Base-by-base conservation (phyloP, 768 basidiomycete species). In the Tylopilus felleus region DNA sequence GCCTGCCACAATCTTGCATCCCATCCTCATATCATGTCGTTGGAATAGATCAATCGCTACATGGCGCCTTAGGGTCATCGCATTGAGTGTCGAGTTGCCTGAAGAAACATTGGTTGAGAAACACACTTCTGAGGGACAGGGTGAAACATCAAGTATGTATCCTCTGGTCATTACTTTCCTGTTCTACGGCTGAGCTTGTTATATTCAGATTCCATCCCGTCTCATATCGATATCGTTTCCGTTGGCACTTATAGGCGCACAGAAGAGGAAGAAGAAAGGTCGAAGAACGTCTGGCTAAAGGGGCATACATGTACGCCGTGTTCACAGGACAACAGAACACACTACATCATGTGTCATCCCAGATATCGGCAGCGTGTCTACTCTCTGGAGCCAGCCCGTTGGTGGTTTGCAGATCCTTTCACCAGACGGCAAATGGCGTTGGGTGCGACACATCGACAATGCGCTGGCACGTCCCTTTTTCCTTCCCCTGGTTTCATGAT, bases 371-470 rank as follows among this genome's bases (percentile, higher is more conserved):
- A 75, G 73, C 6, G 67, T 85, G 42, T 82, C 81, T 1, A 75
- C 84, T 40, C 71, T 85, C 6, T 84, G 78, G 73, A 81, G 79
- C 47, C 83, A 86, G 55, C 83, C 84, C 4, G 73, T 85, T 9
- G 71, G 77, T 6, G 83, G 77, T 0, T 70, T 84, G 1, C 82
- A 85, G 52, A 84, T 85, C 48, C 69, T 82, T 3, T 75, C 76
- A 0, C 72, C 63, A 0, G 80, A 81, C 38, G 78, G 79, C 0
- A 71, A 72, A 36, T 84, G 83, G 83, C 75, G 74, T 35, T 82
- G 80, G 80, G 74, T 84, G 19, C 77, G 74, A 44, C 81, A 84
- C 54, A 73, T 83, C 13, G 79, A 81, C 17, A 80, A 84, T 56
- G 81, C 80, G 0, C 64, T 84, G 13, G 81, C 83, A 49, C 22